phyloP scores from a whole-genome alignment of 1,284 basidiomycete species.

The Heterobasidion irregulare region DNA sequence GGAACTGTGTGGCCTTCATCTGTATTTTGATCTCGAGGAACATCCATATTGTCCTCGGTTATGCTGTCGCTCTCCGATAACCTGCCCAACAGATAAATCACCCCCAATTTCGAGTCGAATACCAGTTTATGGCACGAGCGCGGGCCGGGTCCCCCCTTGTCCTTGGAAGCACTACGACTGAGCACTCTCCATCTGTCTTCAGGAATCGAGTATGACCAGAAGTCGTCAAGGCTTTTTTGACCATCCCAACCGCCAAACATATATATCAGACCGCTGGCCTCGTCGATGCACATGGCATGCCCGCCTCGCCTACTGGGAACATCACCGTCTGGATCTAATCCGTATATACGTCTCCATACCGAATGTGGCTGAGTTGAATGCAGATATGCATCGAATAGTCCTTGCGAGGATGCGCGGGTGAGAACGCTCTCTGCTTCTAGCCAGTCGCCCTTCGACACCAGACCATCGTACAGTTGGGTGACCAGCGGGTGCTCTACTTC shows the following conservation, averaged over 20 bases:
- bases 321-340: slow-evolving; percentile 54
- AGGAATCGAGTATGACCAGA: slow-evolving; percentile 68
- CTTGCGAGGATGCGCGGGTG: slow-evolving; percentile 36
- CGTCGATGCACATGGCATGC: slow-evolving; percentile 78
- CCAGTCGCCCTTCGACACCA: slow-evolving; percentile 67
- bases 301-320: slow-evolving; percentile 62
- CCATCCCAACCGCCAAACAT: slow-evolving; percentile 81
- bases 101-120: slow-evolving; percentile 62
- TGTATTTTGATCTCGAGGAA: neutral
- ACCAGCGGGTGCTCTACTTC: slow-evolving; percentile 67
- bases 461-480: slow-evolving; percentile 52
- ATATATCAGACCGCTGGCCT: slow-evolving; percentile 55
- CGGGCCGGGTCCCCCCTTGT: slow-evolving; percentile 60
- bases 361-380: slow-evolving; percentile 47
- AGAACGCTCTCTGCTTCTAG: slow-evolving; percentile 48
- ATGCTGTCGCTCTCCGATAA: slow-evolving; percentile 40
- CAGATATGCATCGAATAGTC: slow-evolving; percentile 53
- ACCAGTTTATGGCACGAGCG: slow-evolving; percentile 81
- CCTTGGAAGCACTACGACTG: slow-evolving; percentile 44
- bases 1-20: neutral
- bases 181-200: slow-evolving; percentile 60
- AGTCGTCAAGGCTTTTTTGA: slow-evolving; percentile 63
- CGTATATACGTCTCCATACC: slow-evolving; percentile 48
- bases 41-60: slow-evolving; percentile 21
- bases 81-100: slow-evolving; percentile 66